Conservation (phyloP, 306 rosid species). For the Malus sieversii region DNA sequence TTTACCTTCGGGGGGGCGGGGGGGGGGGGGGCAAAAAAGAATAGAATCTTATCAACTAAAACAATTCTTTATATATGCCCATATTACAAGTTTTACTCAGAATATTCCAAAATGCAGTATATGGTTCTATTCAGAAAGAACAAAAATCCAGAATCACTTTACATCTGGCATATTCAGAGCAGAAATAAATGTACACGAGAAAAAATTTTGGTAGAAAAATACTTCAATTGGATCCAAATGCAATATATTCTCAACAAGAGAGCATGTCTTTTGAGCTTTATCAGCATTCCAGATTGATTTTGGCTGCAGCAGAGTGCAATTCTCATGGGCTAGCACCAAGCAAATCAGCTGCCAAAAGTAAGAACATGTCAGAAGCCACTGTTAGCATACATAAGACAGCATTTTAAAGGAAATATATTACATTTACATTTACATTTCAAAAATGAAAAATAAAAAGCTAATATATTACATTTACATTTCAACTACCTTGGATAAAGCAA, state of each 20-base stretch:
- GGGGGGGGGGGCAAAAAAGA: constrained; percentile 10
- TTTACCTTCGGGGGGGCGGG: constrained; percentile 34
- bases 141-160: neutral
- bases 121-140: neutral
- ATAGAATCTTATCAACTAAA: constrained; percentile 5
- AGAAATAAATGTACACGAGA: neutral
- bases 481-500: constrained; percentile 72
- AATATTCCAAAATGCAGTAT: neutral
- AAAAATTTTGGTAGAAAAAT: constrained; percentile 8
- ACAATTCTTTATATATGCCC: neutral
- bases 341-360: constrained; percentile 67
- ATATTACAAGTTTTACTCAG: neutral
- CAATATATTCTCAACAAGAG: constrained; percentile 73
- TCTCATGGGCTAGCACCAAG: constrained; percentile 63
- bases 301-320: constrained; percentile 58
- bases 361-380: constrained; percentile 16
- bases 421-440: neutral
- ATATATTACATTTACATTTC: neutral
- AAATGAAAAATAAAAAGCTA: neutral
- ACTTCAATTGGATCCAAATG: constrained; percentile 90
- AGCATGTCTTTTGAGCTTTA: constrained; percentile 49
- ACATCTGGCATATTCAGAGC: neutral
- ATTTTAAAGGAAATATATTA: neutral
- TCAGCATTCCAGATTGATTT: constrained; percentile 85
- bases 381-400: neutral